Evolutionary conservation across 768 basidiomycete species (phyloP), one percentile per base, ranked within the genome.

Genomic region (Heimioporus sp.): DNA sequence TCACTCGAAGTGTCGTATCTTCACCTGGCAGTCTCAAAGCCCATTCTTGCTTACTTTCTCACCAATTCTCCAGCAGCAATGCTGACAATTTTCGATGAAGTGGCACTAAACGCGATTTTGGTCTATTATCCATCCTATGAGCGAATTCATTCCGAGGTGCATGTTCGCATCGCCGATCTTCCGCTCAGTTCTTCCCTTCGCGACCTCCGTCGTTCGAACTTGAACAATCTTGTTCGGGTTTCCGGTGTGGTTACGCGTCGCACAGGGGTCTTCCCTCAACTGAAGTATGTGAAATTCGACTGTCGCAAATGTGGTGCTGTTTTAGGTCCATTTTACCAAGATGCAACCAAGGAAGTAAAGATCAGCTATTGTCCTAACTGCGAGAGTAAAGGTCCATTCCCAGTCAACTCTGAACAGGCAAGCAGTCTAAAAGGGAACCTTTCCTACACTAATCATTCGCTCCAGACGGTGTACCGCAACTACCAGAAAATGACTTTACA

Each of bases 231-330:
- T 39, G 94, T 99, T 31, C 88, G 97, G 35, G 90, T 99, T 8
- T 83, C 87, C 9, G 97, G 97, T 12, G 97, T 99, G 16, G 97
- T 99, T 41, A 99, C 97, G 2, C 78, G 97, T 52, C 80, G 97
- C 36, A 92, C 86, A 10, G 96, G 97, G 10, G 95, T 99, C 10
- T 98, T 98, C 72, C 97, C 97, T n/a, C 97, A 99, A 69, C 76
- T 99, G 53, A 98, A 99, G 74, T 97, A 98, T 64, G 95, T 99
- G 69, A 98, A 98, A 68, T 99, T 99, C 63, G 93, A 98, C 68
- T 99, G 97, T 71, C 80, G 81, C 49, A 98, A 96, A 68, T 99
- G 97, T 61, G 87, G 89, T 16, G 89, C 86, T n/a, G 84, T 92
- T 24, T 77, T 98, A 15, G 97, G 97, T 13, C 97, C 97, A 1